Evolutionary conservation across 2,329 filamentous ascomycete species (phyloP), one percentile per base, ranked within the genome.

Genomic region (Pestalotiopsis sp.): DNA sequence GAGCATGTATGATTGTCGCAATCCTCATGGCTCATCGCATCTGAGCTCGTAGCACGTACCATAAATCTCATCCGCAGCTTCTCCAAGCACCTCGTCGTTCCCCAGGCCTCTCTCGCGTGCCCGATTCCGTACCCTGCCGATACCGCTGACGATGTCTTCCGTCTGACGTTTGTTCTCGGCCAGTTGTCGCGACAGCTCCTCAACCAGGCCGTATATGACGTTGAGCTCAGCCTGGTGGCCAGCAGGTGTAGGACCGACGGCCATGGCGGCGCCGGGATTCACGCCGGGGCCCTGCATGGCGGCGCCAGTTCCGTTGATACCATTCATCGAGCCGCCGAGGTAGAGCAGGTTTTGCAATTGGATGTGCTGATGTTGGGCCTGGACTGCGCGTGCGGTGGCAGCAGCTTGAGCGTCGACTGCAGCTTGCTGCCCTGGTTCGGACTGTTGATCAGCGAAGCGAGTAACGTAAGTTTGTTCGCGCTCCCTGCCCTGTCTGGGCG

Each of bases 201-300:
- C 90, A 12, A 92, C 89, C 86, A 91, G 89, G 72, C 84, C 83
- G 76, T 91, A 91, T 75, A 92, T 90, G 79, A 90, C 89, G 76
- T 90, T 90, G 70, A 92, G 85, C 78, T 92, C 90, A 66, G 89
- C 86, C 78, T 91, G 89, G 77, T 92, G 89, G 62, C 89, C 89
- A 20, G 89, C 90, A n/a, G 89, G 89, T 17, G 87, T 90, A 14
- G 89, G 89, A 59, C 85, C 83, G 62, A 84, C 83, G 68, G 85
- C 76, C 77, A 83, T 81, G 64, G 72, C 84, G 69, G 83, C 83
- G 39, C 80, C 80, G 36, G 82, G 75, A 45, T 73, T 69, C 38
- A 75, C 74, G 67, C 75, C 75, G 61, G 75, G 76, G 36, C 74
- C 74, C 69, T 78, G 76, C 77, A 79, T 79, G 38, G 41, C 68